Base-by-base conservation (phyloP, 108 stramenopile genomes). In the Discostella pseudostelligera region DNA sequence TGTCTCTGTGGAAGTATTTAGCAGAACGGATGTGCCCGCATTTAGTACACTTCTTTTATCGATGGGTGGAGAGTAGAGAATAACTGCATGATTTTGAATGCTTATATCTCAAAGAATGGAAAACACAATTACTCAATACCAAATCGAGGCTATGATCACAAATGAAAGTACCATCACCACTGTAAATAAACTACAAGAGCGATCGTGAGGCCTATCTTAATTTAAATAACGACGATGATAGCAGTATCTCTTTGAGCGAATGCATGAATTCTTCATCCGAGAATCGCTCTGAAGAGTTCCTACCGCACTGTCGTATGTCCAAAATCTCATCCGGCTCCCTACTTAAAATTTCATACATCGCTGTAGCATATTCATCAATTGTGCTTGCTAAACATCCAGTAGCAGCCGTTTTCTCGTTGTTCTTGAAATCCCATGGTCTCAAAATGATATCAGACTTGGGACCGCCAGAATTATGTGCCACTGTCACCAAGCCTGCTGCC, bases 391-490 rank as follows among this genome's bases (percentile, higher is more conserved):
- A 70, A 59, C 79, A 90, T 43, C 93, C 93, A 3, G 87, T 74
- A 14, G 53, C n/a, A n/a, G 46, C 57, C 35, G 42, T 20, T 8
- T 22, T 0, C 24, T 7, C 29, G 7, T 35, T 74, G 16, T 45
- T 50, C 25, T 69, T 37, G 25, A 70, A 71, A 57, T 69, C 56
- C 55, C 62, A 64, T 0, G 59, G 56, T 19, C 63, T 72, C 8
- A 57, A 13, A 9, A 95, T 79, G 50, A 95, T 95, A 49, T 95
- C 90, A 3, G 84, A 72, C 65, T 88, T 84, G 11, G 99, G 99
- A 0, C 99, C 99, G 53, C 99, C 99, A 12, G 91, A 93, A 55
- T 96, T 64, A 72, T 99, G 99, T 6, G 99, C 99, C 8, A 99
- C 76, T 0, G 84, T 79, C 7, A 98, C 67, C 67, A 97, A 46